A percentile compares a stretch with the other conserved stretches of the same genome.
phyloP scores from a whole-genome alignment of 2,329 filamentous ascomycete species.

The Trichoderma cornu-damae region DNA sequence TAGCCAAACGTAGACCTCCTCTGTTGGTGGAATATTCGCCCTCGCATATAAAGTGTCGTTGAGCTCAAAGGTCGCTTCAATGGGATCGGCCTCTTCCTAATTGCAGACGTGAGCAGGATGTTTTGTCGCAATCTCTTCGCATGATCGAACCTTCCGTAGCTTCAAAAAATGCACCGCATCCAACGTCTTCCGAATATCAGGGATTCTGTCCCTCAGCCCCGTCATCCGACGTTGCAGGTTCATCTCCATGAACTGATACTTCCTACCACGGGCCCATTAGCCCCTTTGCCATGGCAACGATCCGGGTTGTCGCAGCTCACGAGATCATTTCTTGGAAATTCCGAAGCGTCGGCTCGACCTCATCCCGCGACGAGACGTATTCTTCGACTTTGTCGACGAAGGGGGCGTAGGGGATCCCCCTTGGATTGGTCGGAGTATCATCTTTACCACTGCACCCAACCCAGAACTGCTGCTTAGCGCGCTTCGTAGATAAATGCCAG shows the following conservation, averaged over 20 bases:
- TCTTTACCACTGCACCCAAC: conserved; percentile 36
- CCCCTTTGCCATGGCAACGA: conserved; percentile 8
- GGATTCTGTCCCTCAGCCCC: conserved; percentile 89
- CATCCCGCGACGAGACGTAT: conserved; percentile 71
- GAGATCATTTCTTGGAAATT: conserved; percentile 93
- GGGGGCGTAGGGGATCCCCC: conserved; percentile 76
- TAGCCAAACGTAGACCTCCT: conserved; percentile 97
- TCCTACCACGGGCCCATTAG: conserved; percentile 49
- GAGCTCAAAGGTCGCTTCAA: conserved; percentile 91
- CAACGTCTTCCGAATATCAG: conserved; percentile 92
- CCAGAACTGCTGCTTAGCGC: conserved; percentile 7
- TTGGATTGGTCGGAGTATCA: conserved; percentile 63
- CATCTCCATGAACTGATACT: conserved; percentile 99
- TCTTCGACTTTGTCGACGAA: conserved; percentile 88
- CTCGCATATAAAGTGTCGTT: conserved; percentile 95
- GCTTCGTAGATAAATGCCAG: neutral
- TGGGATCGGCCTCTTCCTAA: conserved; percentile 56
- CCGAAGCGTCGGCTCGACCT: conserved; percentile 75
- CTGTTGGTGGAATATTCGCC: conserved; percentile 71
- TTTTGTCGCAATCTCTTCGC: neutral
- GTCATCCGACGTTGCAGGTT: conserved; percentile 80
- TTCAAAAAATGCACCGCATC: conserved; percentile 86
- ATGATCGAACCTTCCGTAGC: conserved; percentile 56
- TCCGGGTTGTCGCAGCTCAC: conserved; percentile 43
- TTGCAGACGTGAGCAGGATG: conserved; percentile 21